Evolutionary conservation across 441 rosid species (phyloP).

Genomic region (Erysimum cheiri): DNA sequence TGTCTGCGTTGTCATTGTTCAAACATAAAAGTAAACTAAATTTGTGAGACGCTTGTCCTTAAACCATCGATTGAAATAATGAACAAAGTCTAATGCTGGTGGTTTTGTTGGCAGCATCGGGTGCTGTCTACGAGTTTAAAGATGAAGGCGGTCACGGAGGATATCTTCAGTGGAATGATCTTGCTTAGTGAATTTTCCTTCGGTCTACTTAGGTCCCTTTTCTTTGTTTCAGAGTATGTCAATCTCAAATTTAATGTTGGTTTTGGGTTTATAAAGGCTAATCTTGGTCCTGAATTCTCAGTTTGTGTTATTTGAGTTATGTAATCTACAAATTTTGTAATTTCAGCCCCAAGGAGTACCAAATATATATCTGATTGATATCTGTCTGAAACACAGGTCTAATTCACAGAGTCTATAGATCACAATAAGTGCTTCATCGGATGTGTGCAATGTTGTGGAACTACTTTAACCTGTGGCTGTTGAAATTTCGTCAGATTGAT

Average conservation of each 20-base stretch:
- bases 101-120: constrained; percentile 54
- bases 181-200: constrained; percentile 49
- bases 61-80: neutral
- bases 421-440: neutral
- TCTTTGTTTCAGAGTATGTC: neutral
- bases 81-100: constrained; percentile 31
- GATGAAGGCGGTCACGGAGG: constrained; percentile 84
- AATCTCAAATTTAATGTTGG: constrained; percentile 19
- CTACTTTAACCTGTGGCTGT: neutral
- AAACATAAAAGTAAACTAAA: constrained; percentile 1
- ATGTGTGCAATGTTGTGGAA: neutral
- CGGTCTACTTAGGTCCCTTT: neutral
- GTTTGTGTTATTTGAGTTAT: neutral
- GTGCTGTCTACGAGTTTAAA: constrained; percentile 78
- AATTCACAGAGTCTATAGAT: neutral
- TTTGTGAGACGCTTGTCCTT: neutral
- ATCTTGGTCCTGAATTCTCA: neutral
- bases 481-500: neutral
- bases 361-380: neutral
- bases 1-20: constrained; percentile 5
- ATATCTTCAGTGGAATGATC: constrained; percentile 74
- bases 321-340: constrained; percentile 20
- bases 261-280: neutral
- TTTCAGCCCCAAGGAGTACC: neutral
- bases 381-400: neutral